These are phyloP conservation scores for Chalciporus sphaerocephalus DNA, from an alignment of 768 basidiomycete species.

Conservation along the genomic window DNA sequence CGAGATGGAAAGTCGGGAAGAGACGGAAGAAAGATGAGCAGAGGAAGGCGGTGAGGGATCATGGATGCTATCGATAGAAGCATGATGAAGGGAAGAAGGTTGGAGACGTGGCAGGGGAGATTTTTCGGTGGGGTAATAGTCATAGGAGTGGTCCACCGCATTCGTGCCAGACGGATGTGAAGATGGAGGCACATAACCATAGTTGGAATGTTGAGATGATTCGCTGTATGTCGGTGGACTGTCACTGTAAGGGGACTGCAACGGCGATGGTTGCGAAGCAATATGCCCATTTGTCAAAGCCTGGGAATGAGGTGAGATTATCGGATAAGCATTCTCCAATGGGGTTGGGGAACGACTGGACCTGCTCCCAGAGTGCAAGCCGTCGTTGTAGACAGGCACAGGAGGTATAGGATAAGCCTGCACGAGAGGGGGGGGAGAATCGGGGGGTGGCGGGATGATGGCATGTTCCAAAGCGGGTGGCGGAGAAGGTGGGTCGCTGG, in stretches of 20 bases:
- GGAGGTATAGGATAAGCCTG: slow-evolving; percentile 35
- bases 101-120: slow-evolving; percentile 30
- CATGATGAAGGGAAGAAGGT: slow-evolving; percentile 25
- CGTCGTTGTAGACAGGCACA: slow-evolving; percentile 23
- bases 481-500: slow-evolving; percentile 25
- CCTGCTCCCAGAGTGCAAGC: slow-evolving; percentile 31
- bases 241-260: slow-evolving; percentile 29
- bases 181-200: slow-evolving; percentile 26
- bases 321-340: slow-evolving; percentile 40
- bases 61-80: slow-evolving; percentile 25
- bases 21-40: slow-evolving; percentile 32
- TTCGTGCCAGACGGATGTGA: slow-evolving; percentile 21
- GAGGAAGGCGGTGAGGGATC: slow-evolving; percentile 31
- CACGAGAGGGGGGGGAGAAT: slow-evolving; percentile 52
- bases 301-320: slow-evolving; percentile 32
- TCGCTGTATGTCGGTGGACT: slow-evolving; percentile 30
- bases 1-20: slow-evolving; percentile 57
- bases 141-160: slow-evolving; percentile 27
- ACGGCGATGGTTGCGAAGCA: slow-evolving; percentile 27
- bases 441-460: slow-evolving; percentile 40
- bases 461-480: slow-evolving; percentile 48
- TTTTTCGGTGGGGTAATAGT: slow-evolving; percentile 31
- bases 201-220: slow-evolving; percentile 30
- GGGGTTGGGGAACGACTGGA: slow-evolving; percentile 45
- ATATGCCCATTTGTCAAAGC: slow-evolving; percentile 36